Evolutionary conservation across 768 basidiomycete species (phyloP), one percentile per base, ranked within the genome.

Genomic region (Aureoboletus auriporus): DNA sequence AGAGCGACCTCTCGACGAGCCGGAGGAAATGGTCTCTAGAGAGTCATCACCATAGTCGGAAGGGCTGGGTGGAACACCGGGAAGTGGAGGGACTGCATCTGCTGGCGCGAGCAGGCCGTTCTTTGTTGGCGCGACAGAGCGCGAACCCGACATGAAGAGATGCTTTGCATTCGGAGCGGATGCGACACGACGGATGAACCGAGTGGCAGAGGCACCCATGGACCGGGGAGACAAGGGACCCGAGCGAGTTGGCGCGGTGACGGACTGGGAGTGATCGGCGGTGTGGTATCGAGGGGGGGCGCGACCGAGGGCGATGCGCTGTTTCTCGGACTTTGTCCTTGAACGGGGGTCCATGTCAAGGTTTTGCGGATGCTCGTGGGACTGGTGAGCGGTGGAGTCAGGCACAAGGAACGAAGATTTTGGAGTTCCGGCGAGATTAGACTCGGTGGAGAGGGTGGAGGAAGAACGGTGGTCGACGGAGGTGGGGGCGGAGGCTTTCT

Each of bases 121-220:
- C 72, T 80, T 86, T 27, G 83, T 85, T 2, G 80, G 80, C 1
- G 77, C 73, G 4, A 76, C 60, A 16, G 79, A 78, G 23, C 82
- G 78, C 37, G 81, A 75, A 47, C 78, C 70, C 39, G 81, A 70
- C 34, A 75, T 73, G 66, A 98, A 93, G 28, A 99, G 75, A 27
- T 86, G 88, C 65, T 97, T 98, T 30, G 93, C 87, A 63, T 97
- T 99, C 3, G 95, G 95, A 3, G 96, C 94, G 8, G 93, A 96
- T 4, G 94, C 93, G 40, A 98, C 95, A 42, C 95, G 84, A 44
- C 95, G 86, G 28, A 98, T 84, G 71, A 97, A 93, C 31, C 94
- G 85, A 41, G 89, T 80, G 8, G 91, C 88, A 0, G 83, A 82
- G 13, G 83, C 83, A 43, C 83, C 75, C 69, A 90, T 79, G 17